Evolutionary conservation across 176 grass and related monocot species (phyloP).

Genomic region (Aegilops tauschii): DNA sequence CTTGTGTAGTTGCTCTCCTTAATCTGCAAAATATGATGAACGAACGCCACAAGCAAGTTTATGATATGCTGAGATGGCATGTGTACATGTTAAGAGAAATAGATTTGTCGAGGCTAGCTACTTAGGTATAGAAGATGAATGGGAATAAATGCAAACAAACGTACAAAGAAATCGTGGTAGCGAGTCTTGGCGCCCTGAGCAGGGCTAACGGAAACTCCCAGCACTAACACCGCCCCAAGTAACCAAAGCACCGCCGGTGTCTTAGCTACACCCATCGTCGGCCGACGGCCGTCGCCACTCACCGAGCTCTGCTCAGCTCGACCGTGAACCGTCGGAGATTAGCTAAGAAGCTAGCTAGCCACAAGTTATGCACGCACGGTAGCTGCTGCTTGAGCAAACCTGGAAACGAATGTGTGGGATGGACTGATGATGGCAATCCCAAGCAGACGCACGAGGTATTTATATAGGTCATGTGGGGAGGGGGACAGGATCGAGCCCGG

Average conservation of each 20-base stretch:
- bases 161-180: slow-evolving; percentile 37
- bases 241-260: slow-evolving; percentile 21
- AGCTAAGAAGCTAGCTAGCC: not conserved
- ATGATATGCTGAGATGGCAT: too few species aligned
- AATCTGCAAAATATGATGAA: slow-evolving; percentile 19
- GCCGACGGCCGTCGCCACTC: not conserved
- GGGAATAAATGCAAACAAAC: not conserved
- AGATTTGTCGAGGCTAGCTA: too few species aligned
- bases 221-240: slow-evolving; percentile 16
- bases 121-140: too few species aligned
- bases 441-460: not conserved
- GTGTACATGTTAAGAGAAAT: too few species aligned
- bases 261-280: slow-evolving; percentile 20
- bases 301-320: not conserved
- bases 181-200: not conserved
- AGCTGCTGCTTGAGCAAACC: not conserved
- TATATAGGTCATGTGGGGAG: not conserved
- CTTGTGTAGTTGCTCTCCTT: slow-evolving; percentile 46
- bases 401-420: not conserved
- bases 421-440: not conserved
- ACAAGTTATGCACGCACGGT: not conserved
- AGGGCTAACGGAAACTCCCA: slow-evolving; percentile 23
- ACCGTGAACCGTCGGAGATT: not conserved
- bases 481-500: not conserved
- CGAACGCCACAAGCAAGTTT: too few species aligned